A percentile compares a stretch with the other conserved stretches of the same genome.
phyloP scores from a whole-genome alignment of 257 asterid genomes.

The Gentiana macrophylla region DNA sequence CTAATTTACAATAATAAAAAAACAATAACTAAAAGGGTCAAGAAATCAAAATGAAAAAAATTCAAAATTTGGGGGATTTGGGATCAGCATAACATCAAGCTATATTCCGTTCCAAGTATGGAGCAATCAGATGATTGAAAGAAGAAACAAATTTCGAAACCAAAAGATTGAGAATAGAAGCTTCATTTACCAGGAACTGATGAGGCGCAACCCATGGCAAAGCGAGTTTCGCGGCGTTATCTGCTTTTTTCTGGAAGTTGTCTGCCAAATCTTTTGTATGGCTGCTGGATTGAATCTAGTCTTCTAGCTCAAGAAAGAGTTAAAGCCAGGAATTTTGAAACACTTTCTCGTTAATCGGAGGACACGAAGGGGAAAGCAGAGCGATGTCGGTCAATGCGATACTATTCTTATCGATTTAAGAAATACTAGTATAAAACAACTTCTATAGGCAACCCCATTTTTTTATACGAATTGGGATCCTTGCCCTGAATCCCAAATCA shows the following conservation, averaged over 20 bases:
- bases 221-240: constrained; percentile 1
- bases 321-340: background rate
- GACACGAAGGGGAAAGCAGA: too few relatives aligned
- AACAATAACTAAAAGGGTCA: background rate
- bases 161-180: background rate
- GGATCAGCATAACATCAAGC: background rate
- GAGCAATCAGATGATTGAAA: background rate
- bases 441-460: too few relatives aligned
- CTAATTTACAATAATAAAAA: background rate
- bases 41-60: background rate
- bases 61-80: background rate
- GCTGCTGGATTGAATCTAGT: background rate
- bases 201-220: constrained; percentile 70
- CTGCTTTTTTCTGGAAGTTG: background rate
- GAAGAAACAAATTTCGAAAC: background rate
- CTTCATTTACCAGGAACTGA: constrained; percentile 59
- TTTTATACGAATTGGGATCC: too few relatives aligned
- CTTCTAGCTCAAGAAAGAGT: background rate
- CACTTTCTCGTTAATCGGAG: too few relatives aligned
- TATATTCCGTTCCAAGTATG: too few relatives aligned
- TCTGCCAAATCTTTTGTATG: background rate
- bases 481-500: too few relatives aligned
- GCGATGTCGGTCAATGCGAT: too few relatives aligned
- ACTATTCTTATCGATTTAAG: too few relatives aligned
- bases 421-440: too few relatives aligned